phyloP scores from a whole-genome alignment of 192 early-diverging fungal genomes.

The Coemansia sp. region DNA sequence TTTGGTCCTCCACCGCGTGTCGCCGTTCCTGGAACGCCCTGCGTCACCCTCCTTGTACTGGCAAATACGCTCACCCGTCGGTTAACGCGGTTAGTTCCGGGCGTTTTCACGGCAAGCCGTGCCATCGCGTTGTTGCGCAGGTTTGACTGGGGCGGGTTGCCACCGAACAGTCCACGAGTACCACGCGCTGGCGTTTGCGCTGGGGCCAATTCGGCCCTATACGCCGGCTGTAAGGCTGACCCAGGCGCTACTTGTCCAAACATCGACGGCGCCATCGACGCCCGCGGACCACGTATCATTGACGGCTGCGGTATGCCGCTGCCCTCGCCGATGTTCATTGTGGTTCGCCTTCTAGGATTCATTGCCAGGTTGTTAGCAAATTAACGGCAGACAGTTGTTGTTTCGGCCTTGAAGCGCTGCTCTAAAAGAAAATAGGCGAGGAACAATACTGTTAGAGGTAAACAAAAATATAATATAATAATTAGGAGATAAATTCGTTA shows the following conservation, averaged over 20 bases:
- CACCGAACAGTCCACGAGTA: slow-evolving; percentile 23
- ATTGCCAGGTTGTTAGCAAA: not conserved
- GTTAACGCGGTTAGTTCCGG: slow-evolving; percentile 45
- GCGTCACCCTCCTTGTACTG: slow-evolving; percentile 43
- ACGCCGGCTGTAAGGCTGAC: slow-evolving; percentile 28
- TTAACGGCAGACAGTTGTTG: not conserved
- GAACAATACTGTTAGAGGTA: not conserved
- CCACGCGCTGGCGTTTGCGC: slow-evolving; percentile 40
- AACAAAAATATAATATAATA: slow-evolving; percentile 3
- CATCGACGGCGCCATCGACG: slow-evolving; percentile 51
- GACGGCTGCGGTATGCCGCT: slow-evolving; percentile 53
- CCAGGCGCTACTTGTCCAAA: slow-evolving; percentile 31
- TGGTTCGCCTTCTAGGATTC: slow-evolving; percentile 48
- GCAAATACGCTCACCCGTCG: slow-evolving; percentile 53
- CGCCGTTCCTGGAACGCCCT: slow-evolving; percentile 33
- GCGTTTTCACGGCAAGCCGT: slow-evolving; percentile 34
- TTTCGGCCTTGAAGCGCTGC: not conserved
- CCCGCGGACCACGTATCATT: slow-evolving; percentile 43
- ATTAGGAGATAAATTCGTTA: not conserved
- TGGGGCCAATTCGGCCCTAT: slow-evolving; percentile 32
- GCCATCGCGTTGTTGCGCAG: slow-evolving; percentile 28
- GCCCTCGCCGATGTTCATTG: slow-evolving; percentile 53
- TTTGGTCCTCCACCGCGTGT: slow-evolving; percentile 56
- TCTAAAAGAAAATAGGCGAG: not conserved
- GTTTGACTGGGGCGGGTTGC: slow-evolving; percentile 43